Evolutionary conservation across 2,329 filamentous ascomycete species (phyloP), one percentile per base, ranked within the genome.

Genomic region (Venturia asperata): DNA sequence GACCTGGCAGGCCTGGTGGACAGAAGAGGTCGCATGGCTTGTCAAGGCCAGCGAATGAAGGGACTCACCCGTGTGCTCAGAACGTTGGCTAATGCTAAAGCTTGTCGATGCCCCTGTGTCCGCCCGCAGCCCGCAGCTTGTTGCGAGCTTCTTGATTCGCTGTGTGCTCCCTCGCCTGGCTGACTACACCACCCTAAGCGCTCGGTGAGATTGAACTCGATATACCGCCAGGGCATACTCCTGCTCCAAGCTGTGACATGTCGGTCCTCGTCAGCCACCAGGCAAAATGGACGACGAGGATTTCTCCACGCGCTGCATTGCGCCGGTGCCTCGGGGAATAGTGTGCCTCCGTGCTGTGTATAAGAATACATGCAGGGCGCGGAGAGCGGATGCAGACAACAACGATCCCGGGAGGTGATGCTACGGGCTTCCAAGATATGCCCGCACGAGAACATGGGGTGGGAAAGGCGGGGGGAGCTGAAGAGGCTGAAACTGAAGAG

Each of bases 11-110:
- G 49, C 49, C 49, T 56, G 49, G 27, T 56, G 49, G 49, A 34
- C 49, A 56, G 30, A n/a, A 34, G 24, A 56, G 52, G 27, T 58
- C 27, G 27, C 52, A 58, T 58, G 52, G 52, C 52, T 56, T 56
- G 52, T 11, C 1, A 6, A 37, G 11, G 52, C 30, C 9, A 37
- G 30, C 52, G 52, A 58, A 58, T 58, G 52, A 37, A 58, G 52
- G 1, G 30, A 37, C 52, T 11, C 30, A 58, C 30, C 1, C 19
- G 4, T n/a, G 52, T 37, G 52, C 30, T 58, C 52, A 58, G 30
- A n/a, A 58, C 4, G 30, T 30, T 24, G 52, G 52, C 52, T 58
- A 58, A 37, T 58, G 52, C 52, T 58, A 9, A 27, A 58, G 52
- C 52, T 58, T 58, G 52, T 58, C 52, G 13, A 6, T 15, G 37